Conservation (phyloP, 768 basidiomycete genomes). For the Cystobasidium tubakii region DNA sequence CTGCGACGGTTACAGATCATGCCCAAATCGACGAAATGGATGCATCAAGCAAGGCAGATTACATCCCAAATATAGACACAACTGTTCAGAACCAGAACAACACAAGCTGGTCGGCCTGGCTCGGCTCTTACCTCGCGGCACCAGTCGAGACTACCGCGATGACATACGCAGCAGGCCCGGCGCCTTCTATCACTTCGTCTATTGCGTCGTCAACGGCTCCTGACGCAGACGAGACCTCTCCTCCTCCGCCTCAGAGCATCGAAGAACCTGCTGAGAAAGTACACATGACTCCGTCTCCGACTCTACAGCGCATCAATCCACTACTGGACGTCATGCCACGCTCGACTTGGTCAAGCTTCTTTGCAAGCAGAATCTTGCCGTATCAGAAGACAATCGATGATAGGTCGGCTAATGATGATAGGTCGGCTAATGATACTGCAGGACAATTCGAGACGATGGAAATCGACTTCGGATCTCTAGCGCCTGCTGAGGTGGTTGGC, state of each 20-base stretch:
- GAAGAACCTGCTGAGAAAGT: neutral
- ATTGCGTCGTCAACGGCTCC: constrained; percentile 15
- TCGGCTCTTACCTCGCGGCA: constrained; percentile 3
- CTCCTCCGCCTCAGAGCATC: neutral
- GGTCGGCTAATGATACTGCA: neutral
- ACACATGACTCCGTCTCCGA: neutral
- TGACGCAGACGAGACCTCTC: constrained; percentile 26
- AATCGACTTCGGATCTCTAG: constrained; percentile 18
- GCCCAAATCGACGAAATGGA: no score
- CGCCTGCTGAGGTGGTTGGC: neutral
- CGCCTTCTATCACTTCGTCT: constrained; percentile 25
- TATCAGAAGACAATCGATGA: neutral
- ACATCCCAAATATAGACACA: no score
- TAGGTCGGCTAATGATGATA: neutral
- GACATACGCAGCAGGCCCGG: constrained; percentile 20
- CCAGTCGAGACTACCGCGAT: constrained; percentile 9
- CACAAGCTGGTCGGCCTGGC: constrained; percentile 31
- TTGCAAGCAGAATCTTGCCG: neutral
- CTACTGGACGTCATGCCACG: constrained; percentile 26
- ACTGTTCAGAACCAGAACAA: no score
- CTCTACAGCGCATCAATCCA: constrained; percentile 24
- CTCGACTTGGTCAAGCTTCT: constrained; percentile 31
- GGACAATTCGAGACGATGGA: constrained; percentile 24
- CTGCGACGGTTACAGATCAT: no score
- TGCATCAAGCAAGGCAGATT: no score